Percentiles rank a stretch among this genome's conserved stretches.
These are phyloP conservation scores for Trichoderma sp. DNA, from an alignment of 2,329 filamentous ascomycete genomes.

Conservation along the genomic window DNA sequence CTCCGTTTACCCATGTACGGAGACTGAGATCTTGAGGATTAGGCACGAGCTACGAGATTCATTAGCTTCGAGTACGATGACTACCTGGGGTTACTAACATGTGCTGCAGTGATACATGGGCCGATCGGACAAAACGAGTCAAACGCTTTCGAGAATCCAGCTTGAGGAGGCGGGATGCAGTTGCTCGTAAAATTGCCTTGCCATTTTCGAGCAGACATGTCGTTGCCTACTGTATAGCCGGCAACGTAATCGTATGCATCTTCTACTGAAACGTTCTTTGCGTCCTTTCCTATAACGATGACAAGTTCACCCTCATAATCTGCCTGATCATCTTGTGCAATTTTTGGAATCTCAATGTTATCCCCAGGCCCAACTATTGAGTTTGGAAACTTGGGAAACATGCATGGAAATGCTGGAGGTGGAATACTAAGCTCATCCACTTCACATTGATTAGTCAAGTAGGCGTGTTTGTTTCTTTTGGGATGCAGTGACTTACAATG, in stretches of 20 bases:
- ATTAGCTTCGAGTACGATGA: not conserved
- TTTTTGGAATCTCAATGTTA: not conserved
- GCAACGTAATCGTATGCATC: not conserved
- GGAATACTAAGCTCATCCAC: not conserved
- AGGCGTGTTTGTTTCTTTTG: not conserved
- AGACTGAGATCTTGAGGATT: not conserved
- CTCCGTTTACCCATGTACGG: not conserved
- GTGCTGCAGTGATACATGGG: not conserved
- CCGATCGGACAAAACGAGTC: not conserved
- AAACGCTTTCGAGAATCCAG: not conserved
- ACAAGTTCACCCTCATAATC: not conserved
- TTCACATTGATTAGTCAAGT: not conserved
- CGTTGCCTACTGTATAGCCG: not conserved
- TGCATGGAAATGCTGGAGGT: not conserved
- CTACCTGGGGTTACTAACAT: not conserved
- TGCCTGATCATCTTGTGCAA: not conserved
- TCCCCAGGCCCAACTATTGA: not conserved
- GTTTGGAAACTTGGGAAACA: not conserved
- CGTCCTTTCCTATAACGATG: not conserved
- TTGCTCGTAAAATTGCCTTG: not conserved
- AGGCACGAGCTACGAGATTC: not conserved
- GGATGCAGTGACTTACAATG: not conserved
- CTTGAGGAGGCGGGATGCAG: not conserved
- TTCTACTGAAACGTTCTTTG: not conserved
- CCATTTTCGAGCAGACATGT: slow-evolving; percentile 2